Percentiles rank a stretch among this genome's conserved stretches.
Conservation (phyloP, 805 yeast genomes). For the Clavispora santaluciae region DNA sequence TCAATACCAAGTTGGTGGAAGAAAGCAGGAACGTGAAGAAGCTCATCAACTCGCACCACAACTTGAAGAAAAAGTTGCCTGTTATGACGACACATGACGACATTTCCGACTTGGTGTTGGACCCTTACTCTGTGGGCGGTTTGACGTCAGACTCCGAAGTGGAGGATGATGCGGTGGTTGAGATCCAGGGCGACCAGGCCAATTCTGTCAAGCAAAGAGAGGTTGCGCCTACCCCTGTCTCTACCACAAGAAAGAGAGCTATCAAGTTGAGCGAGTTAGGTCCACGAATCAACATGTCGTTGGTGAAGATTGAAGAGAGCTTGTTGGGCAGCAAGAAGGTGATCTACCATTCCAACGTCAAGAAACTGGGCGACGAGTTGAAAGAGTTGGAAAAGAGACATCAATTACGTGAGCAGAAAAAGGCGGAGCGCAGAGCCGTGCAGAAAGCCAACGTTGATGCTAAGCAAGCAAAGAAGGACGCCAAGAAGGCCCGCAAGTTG, state of each 20-base stretch:
- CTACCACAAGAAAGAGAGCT: constrained; percentile 61
- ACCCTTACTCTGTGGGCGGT: constrained; percentile 75
- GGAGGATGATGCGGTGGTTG: constrained; percentile 84
- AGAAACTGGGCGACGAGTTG: constrained; percentile 59
- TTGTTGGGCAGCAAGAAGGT: constrained; percentile 80
- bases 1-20: constrained; percentile 80
- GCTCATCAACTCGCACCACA: constrained; percentile 57
- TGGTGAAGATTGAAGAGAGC: constrained; percentile 89
- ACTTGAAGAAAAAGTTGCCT: constrained; percentile 62
- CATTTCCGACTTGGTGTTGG: constrained; percentile 77
- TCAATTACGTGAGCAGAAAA: constrained; percentile 53
- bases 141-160: constrained; percentile 90
- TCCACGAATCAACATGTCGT: constrained; percentile 72
- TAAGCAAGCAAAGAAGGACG: constrained; percentile 69
- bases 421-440: constrained; percentile 65
- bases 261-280: constrained; percentile 91
- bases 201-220: constrained; percentile 16
- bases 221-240: constrained; percentile 16
- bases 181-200: constrained; percentile 34
- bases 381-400: constrained; percentile 63
- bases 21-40: constrained; percentile 69
- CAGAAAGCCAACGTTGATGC: constrained; percentile 76
- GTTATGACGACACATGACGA: constrained; percentile 63
- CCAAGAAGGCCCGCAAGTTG: constrained; percentile 64
- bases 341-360: constrained; percentile 68